A percentile compares a stretch with the other conserved stretches of the same genome.
phyloP scores from a whole-genome alignment of 2,329 filamentous ascomycete species.

The Chaetomium strumarium region DNA sequence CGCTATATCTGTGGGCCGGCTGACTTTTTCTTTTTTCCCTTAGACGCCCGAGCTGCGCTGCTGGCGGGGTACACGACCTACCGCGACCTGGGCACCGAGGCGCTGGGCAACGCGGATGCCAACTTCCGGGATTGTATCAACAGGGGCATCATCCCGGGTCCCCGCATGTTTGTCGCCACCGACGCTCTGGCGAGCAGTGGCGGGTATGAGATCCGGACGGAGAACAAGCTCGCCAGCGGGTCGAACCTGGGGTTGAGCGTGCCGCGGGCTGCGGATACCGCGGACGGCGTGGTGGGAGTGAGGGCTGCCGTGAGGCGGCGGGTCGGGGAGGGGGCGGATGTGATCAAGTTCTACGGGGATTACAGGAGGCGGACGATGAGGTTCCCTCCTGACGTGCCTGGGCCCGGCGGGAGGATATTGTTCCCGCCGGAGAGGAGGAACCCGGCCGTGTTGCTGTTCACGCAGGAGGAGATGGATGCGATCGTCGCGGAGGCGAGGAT shows the following conservation, averaged over 20 bases:
- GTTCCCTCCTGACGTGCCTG: slow-evolving; percentile 31
- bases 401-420: slow-evolving; percentile 21
- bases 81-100: slow-evolving; percentile 50
- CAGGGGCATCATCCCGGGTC: slow-evolving; percentile 47
- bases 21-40: too few species aligned
- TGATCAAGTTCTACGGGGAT: slow-evolving; percentile 49
- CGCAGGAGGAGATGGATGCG: slow-evolving; percentile 43
- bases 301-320: slow-evolving; percentile 41
- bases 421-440: slow-evolving; percentile 35
- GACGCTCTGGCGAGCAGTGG: slow-evolving; percentile 44
- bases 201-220: slow-evolving; percentile 43
- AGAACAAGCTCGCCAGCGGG: slow-evolving; percentile 34
- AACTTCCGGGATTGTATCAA: slow-evolving; percentile 49
- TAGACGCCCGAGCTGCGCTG: slow-evolving; percentile 43
- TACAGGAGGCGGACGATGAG: slow-evolving; percentile 41
- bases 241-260: slow-evolving; percentile 25
- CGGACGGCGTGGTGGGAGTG: slow-evolving; percentile 43
- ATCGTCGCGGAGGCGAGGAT: slow-evolving; percentile 43
- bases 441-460: slow-evolving; percentile 40
- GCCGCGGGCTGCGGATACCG: slow-evolving; percentile 37
- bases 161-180: slow-evolving; percentile 50
- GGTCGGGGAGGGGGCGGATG: slow-evolving; percentile 42
- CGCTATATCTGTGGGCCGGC: too few species aligned
- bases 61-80: slow-evolving; percentile 55
- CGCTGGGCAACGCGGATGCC: slow-evolving; percentile 43